Evolutionary conservation across 140 eudicot species (phyloP), one percentile per base, ranked within the genome.

Genomic region (Erigeron philadelphicus): DNA sequence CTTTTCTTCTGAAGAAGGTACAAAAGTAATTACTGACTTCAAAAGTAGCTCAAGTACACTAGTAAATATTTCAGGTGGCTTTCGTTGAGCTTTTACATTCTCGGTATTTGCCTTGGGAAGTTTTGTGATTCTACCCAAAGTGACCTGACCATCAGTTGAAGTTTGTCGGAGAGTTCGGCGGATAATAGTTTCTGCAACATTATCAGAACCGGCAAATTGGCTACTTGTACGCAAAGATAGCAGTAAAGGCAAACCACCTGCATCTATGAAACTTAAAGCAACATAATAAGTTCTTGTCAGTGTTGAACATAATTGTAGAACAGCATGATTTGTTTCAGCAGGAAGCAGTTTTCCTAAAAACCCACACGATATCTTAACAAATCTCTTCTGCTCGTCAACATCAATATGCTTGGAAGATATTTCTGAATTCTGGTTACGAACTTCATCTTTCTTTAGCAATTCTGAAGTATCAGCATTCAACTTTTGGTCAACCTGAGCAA

Each of bases 291-390:
- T 83, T 78, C 89, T 83, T 8, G 98, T 89, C 43, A 93, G 95
- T 4, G 96, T 85, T 12, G 96, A 75, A 73, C 96, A 93, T 54
- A 93, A 75, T 80, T 88, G 95, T 72, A 93, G 70, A 78, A 87
- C 87, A 72, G 98, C 96, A 78, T 88, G 98, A 74, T 84, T 87
- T 2, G 96, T 83, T 83, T 93, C 96, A 64, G 95, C 82, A 12
- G 96, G 96, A 55, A 89, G 95, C 48, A 82, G 88, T 47, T 80
- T 89, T 44, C 73, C 84, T 21, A 89, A 66, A 81, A 79, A 89
- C 64, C 74, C 79, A 75, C 98, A 93, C 18, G 89, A 88, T 65
- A 93, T 81, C 79, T 83, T 95, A 72, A 88, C 76, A 64, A 93
- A 89, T 47, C 87, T 76, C 85, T 86, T 85, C 71, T 88, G 96